Evolutionary conservation across 176 grass and related monocot genomes (phyloP).

Genomic region (Oryza australiensis): DNA sequence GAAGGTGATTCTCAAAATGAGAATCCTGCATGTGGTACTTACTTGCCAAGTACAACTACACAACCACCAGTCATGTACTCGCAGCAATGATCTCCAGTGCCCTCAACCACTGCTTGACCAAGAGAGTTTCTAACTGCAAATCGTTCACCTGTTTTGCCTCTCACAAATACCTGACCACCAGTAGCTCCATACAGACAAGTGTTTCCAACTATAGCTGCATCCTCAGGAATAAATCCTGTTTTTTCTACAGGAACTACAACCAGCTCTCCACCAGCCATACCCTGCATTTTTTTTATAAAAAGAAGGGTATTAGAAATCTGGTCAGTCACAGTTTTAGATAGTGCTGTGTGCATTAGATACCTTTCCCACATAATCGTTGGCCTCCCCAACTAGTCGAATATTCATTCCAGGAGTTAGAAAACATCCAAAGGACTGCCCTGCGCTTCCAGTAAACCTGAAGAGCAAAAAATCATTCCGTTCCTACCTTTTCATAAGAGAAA

Average conservation of each 20-base stretch:
- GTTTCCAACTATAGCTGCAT: constrained; percentile 98
- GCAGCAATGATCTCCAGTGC: constrained; percentile 98
- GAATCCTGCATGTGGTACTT: constrained; percentile 35
- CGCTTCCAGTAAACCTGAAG: constrained; percentile 94
- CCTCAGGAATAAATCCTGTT: constrained; percentile 89
- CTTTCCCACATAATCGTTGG: constrained; percentile 99
- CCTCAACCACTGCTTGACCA: constrained; percentile 94
- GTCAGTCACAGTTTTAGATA: neutral
- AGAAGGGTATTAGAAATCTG: constrained; percentile 12
- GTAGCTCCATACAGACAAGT: constrained; percentile 99
- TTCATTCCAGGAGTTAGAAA: constrained; percentile 99
- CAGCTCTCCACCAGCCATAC: constrained; percentile 97
- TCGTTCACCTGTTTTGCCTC: constrained; percentile 95
- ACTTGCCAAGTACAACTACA: constrained; percentile 99
- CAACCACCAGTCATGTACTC: constrained; percentile 99
- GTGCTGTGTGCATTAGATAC: constrained; percentile 44
- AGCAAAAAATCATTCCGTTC: constrained; percentile 32
- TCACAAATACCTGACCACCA: constrained; percentile 93
- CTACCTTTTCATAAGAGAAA: constrained; percentile 28
- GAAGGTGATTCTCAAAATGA: constrained; percentile 8
- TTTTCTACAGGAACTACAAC: constrained; percentile 84
- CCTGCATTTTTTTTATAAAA: constrained; percentile 44
- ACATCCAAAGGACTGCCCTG: constrained; percentile 95
- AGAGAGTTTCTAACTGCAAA: constrained; percentile 99
- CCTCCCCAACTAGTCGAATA: constrained; percentile 81